Conservation (phyloP, 768 basidiomycete species). For the Coprinopsis strossmayeri region DNA sequence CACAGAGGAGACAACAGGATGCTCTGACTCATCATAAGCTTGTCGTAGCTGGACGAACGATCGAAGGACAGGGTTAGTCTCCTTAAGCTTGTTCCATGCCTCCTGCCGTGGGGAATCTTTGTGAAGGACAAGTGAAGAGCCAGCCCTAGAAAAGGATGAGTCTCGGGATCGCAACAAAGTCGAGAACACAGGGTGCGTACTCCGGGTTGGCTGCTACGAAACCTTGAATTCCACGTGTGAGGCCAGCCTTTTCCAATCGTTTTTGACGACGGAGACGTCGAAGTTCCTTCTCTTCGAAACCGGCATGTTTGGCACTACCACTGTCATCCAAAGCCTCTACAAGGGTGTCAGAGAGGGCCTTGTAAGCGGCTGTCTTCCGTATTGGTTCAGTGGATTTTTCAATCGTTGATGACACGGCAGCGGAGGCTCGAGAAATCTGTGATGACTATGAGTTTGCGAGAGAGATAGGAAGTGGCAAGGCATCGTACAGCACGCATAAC, state of each 20-base stretch:
- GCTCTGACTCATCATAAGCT: constrained; percentile 88
- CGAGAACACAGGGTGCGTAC: constrained; percentile 45
- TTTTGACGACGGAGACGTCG: constrained; percentile 73
- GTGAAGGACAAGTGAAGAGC: constrained; percentile 77
- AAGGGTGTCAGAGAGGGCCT: constrained; percentile 80
- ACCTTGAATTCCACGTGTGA: constrained; percentile 44
- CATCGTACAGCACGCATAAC: constrained; percentile 74
- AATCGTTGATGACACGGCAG: constrained; percentile 80
- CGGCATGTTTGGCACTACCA: constrained; percentile 88
- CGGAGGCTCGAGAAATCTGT: constrained; percentile 80
- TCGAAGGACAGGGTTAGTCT: constrained; percentile 71
- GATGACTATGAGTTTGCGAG: constrained; percentile 1
- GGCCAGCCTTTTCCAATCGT: constrained; percentile 82
- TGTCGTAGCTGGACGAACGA: constrained; percentile 52
- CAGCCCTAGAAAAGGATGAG: constrained; percentile 51
- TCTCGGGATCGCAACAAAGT: constrained; percentile 3
- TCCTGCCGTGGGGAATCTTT: constrained; percentile 75
- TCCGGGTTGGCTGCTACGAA: constrained; percentile 66
- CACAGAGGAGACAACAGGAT: constrained; percentile 75
- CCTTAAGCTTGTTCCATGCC: constrained; percentile 74
- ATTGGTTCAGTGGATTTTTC: constrained; percentile 93
- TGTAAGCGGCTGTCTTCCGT: constrained; percentile 93
- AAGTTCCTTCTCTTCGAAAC: constrained; percentile 93
- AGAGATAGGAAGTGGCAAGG: background rate
- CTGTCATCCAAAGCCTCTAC: constrained; percentile 93